Base-by-base conservation (phyloP, 129 eudicot species). In the Ambrosia artemisiifolia region DNA sequence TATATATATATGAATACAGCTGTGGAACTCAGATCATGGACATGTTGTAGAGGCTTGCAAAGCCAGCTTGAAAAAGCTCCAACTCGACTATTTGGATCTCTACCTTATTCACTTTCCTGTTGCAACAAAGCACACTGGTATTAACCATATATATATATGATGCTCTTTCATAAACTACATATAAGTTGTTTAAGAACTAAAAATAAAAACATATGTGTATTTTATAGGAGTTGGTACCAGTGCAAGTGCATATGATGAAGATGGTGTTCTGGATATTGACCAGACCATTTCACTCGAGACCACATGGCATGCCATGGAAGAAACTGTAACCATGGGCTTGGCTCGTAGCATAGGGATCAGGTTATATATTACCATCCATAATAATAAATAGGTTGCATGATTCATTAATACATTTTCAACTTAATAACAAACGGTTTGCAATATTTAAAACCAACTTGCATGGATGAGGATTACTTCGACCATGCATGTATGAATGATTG, bases 291-390 rank as follows among this genome's bases (percentile, higher is more conserved):
- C 97, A 36, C 71, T 91, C 79, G 97, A 91, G 82, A 75, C 93
- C 33, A 91, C 97, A 38, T 91, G 97, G 97, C 97, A 83, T 84
- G 86, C 88, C 55, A 91, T 91, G 97, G 97, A 91, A 84, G 85
- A 86, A 63, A 85, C 90, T 0, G 96, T 91, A 63, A 82, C 96
- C 65, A 50, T 49, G 85, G 97, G 96, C 60, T 84, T 91, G 73
- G 96, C 79, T 72, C 96, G 84, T 69, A 91, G 97, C 86, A 91
- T 91, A 2, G 97, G 97, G 6, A 87, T 91, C 82, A 91, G 97
- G 93, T 87, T 35, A 51, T 32, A 11, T 24, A 24, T 24, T 30
- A 44, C 19, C 20, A 17, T 55, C 56, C 28, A 24, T n/a, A n/a
- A n/a, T n/a, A n/a, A n/a, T n/a, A n/a, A n/a, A n/a, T n/a, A n/a